These are phyloP conservation scores for Penicillium argentinense DNA, from an alignment of 495 filamentous ascomycete genomes.

Conservation along the genomic window DNA sequence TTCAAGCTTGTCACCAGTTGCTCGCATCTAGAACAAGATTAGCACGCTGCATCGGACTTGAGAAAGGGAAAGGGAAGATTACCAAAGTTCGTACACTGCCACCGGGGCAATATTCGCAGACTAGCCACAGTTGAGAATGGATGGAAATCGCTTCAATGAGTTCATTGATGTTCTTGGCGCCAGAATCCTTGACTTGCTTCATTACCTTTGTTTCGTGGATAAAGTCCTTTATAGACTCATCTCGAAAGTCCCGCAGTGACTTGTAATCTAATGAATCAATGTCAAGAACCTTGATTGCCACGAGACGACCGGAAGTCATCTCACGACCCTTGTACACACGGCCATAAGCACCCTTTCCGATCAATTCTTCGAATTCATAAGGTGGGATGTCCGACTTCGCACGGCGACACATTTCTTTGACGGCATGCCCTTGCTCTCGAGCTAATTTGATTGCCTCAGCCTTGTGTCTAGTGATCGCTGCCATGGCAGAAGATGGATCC, in stretches of 20 bases:
- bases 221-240: slow-evolving; percentile 81
- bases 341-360: slow-evolving; percentile 94
- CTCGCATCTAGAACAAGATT: slow-evolving; percentile 45
- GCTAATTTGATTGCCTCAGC: slow-evolving; percentile 49
- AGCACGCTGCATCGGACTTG: neutral
- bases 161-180: slow-evolving; percentile 87
- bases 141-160: slow-evolving; percentile 85
- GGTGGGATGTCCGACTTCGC: slow-evolving; percentile 50
- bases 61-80: slow-evolving; percentile 14
- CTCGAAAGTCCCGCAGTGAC: slow-evolving; percentile 63
- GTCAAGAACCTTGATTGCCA: slow-evolving; percentile 94
- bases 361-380: slow-evolving; percentile 84
- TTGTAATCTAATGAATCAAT: slow-evolving; percentile 83
- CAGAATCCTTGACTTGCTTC: slow-evolving; percentile 77
- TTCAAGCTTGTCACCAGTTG: slow-evolving; percentile 68
- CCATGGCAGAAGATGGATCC: slow-evolving; percentile 47
- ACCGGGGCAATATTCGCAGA: slow-evolving; percentile 93
- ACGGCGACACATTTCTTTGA: slow-evolving; percentile 49
- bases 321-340: slow-evolving; percentile 82
- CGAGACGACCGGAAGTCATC: slow-evolving; percentile 59
- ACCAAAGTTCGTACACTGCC: slow-evolving; percentile 92
- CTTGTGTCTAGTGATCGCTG: slow-evolving; percentile 50
- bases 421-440: slow-evolving; percentile 47
- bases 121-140: slow-evolving; percentile 88
- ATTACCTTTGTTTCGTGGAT: slow-evolving; percentile 87